phyloP scores from a whole-genome alignment of 768 basidiomycete genomes.

The Trametes maxima region DNA sequence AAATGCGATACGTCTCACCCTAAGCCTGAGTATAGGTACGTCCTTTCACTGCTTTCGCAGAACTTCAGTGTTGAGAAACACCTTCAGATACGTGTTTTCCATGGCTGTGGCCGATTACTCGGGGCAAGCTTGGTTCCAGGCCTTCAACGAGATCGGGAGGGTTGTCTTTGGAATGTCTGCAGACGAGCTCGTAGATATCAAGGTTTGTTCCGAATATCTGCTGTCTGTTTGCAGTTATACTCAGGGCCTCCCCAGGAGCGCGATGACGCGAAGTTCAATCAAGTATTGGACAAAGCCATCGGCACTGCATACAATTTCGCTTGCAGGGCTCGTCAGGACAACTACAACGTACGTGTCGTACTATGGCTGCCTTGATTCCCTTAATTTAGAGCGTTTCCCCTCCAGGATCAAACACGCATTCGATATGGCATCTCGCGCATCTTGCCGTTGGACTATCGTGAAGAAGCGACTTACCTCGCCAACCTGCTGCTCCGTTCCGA shows the following conservation, averaged over 20 bases:
- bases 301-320: slow-evolving; percentile 80
- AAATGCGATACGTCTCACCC: slow-evolving; percentile 79
- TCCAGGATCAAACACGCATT: slow-evolving; percentile 77
- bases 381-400: neutral
- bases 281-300: slow-evolving; percentile 60
- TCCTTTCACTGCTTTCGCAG: neutral
- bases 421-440: slow-evolving; percentile 82
- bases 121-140: slow-evolving; percentile 88
- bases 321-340: slow-evolving; percentile 86
- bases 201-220: slow-evolving; percentile 42
- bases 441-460: slow-evolving; percentile 63
- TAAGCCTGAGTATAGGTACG: slow-evolving; percentile 77
- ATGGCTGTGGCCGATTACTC: slow-evolving; percentile 91
- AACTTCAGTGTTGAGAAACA: neutral
- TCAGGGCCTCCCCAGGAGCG: slow-evolving; percentile 46
- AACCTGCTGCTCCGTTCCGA: slow-evolving; percentile 55
- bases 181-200: slow-evolving; percentile 74
- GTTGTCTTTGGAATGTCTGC: slow-evolving; percentile 77
- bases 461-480: slow-evolving; percentile 61
- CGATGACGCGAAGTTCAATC: slow-evolving; percentile 59
- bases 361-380: neutral
- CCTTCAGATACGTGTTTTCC: slow-evolving; percentile 71
- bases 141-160: slow-evolving; percentile 91
- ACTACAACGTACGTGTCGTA: slow-evolving; percentile 65
- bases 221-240: neutral